A percentile compares a stretch with the other conserved stretches of the same genome.
phyloP scores from a whole-genome alignment of 2,329 filamentous ascomycete genomes.

The Talaromyces verruculosus region DNA sequence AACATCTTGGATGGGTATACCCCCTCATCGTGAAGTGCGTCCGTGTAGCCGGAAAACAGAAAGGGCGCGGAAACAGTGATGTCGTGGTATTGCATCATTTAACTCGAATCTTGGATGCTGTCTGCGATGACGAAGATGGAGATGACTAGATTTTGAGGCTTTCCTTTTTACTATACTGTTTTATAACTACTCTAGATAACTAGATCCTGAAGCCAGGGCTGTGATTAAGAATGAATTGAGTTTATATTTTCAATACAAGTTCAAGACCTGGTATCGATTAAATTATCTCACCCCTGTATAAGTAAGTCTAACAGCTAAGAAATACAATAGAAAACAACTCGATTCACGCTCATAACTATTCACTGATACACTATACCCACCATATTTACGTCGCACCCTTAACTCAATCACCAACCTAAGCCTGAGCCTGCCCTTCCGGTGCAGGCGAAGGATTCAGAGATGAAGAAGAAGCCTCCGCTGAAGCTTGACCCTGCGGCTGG shows the following conservation, averaged over 20 bases:
- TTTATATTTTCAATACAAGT: neutral
- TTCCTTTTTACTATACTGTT: neutral
- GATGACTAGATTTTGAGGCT: neutral
- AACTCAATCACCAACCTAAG: constrained; percentile 27
- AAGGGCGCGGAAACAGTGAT: constrained; percentile 40
- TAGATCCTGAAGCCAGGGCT: neutral
- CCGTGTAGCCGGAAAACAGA: constrained; percentile 43
- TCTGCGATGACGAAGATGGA: constrained; percentile 47
- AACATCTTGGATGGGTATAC: constrained; percentile 79
- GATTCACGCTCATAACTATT: constrained; percentile 8
- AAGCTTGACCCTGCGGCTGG: constrained; percentile 3
- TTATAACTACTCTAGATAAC: neutral
- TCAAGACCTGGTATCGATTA: neutral
- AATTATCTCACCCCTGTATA: neutral
- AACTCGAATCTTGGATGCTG: constrained; percentile 60
- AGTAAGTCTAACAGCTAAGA: neutral
- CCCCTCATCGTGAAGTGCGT: constrained; percentile 58
- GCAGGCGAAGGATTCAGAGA: constrained; percentile 23
- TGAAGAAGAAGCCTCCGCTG: neutral
- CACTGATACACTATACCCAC: neutral
- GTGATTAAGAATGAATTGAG: neutral
- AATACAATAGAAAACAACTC: neutral
- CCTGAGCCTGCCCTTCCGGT: constrained; percentile 36
- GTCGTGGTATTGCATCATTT: constrained; percentile 50
- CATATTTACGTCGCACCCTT: constrained; percentile 32